phyloP scores from a whole-genome alignment of 257 asterid genomes.

The Mentha longifolia region DNA sequence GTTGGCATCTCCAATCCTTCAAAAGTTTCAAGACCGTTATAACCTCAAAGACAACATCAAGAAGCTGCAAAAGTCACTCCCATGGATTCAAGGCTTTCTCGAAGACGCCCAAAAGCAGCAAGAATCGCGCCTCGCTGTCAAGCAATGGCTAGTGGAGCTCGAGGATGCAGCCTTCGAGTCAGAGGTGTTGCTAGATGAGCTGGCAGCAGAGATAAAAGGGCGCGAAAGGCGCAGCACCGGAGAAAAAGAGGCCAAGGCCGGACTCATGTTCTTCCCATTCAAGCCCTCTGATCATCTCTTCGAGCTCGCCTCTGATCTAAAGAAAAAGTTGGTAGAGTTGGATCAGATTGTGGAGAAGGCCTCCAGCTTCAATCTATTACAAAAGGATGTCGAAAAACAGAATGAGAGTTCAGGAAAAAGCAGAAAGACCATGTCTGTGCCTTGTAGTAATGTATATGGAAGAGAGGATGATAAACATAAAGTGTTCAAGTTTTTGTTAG shows the following conservation, averaged over 20 bases:
- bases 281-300: background rate
- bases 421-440: slow-evolving; percentile 14
- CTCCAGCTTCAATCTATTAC: background rate
- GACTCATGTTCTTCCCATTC: background rate
- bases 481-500: background rate
- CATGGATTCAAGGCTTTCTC: slow-evolving; percentile 10
- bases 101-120: slow-evolving; percentile 22
- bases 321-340: background rate
- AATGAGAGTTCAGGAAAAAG: background rate
- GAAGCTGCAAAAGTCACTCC: slow-evolving; percentile 12
- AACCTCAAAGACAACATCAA: slow-evolving; percentile 12
- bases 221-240: background rate
- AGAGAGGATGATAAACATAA: slow-evolving; percentile 20
- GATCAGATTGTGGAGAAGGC: slow-evolving; percentile 12
- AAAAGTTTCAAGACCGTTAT: slow-evolving; percentile 7
- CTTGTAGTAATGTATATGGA: background rate
- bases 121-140: background rate
- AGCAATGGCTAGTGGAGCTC: slow-evolving; percentile 11
- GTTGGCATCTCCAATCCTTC: slow-evolving; percentile 3
- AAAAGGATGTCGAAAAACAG: background rate
- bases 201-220: background rate
- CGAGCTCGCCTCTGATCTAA: slow-evolving; percentile 11
- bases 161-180: background rate
- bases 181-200: slow-evolving; percentile 16
- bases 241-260: background rate